Evolutionary conservation across 192 early-diverging fungal genomes (phyloP).

Genomic region (Dispira simplex): DNA sequence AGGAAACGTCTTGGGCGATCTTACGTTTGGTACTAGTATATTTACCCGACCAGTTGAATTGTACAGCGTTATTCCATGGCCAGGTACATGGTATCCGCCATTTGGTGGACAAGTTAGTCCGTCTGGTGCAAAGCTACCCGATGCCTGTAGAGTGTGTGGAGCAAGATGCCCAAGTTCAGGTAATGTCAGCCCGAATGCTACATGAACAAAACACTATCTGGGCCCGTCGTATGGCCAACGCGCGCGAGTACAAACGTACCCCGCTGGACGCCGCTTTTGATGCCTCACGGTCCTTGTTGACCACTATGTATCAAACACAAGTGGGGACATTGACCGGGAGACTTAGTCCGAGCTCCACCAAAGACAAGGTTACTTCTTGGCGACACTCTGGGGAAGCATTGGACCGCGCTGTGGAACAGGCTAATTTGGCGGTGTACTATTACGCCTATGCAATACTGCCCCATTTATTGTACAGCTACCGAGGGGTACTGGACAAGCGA

Average conservation of each 20-base stretch:
- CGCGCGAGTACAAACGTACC: too few relatives aligned
- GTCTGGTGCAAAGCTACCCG: not conserved
- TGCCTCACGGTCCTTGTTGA: not conserved
- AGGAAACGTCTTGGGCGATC: not conserved
- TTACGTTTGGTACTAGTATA: not conserved
- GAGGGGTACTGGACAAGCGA: not conserved
- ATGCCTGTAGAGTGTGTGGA: not conserved
- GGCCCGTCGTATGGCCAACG: not conserved
- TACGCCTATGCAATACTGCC: constrained; percentile 3
- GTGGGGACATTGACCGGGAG: not conserved
- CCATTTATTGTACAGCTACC: constrained; percentile 1
- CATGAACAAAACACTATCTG: not conserved
- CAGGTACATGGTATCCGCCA: not conserved
- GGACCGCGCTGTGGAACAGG: not conserved
- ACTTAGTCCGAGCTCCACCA: not conserved
- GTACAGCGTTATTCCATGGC: not conserved
- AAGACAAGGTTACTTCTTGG: not conserved
- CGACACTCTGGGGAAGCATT: not conserved
- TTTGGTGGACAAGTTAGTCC: not conserved
- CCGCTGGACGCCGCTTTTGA: not conserved
- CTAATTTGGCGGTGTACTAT: constrained; percentile 5
- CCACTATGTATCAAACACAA: not conserved
- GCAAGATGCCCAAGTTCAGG: not conserved
- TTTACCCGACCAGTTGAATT: constrained; percentile 5
- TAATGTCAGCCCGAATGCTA: not conserved